Evolutionary conservation across 179 eudicot species (phyloP).

Genomic region (Silene noctiflora): DNA sequence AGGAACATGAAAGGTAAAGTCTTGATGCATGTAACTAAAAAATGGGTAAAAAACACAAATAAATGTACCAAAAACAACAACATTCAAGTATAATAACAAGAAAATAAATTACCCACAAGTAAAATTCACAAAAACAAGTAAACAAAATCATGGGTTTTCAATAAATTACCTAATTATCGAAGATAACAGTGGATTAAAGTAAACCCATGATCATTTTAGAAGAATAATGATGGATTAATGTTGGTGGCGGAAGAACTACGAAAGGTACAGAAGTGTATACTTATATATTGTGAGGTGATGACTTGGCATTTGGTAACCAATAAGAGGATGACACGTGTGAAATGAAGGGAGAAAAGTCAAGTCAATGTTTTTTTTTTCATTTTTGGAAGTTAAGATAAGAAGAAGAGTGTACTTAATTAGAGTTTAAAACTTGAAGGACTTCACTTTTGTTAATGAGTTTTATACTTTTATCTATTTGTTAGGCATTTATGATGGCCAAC

Average conservation of each 20-base stretch:
- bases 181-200: neutral
- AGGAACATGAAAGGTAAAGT: neutral
- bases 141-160: neutral
- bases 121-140: neutral
- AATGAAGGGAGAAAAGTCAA: neutral
- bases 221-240: neutral
- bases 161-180: neutral
- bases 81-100: neutral
- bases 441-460: neutral
- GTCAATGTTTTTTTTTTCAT: neutral
- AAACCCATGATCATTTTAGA: conserved; percentile 14
- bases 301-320: neutral
- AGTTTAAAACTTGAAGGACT: neutral
- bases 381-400: neutral
- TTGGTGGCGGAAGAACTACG: conserved; percentile 2
- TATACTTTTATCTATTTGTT: neutral
- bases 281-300: neutral
- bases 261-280: neutral
- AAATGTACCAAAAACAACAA: neutral
- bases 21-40: conserved; percentile 10
- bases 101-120: conserved; percentile 1
- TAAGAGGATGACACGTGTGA: conserved; percentile 2
- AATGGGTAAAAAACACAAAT: neutral
- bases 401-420: neutral
- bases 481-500: neutral